Evolutionary conservation across 495 filamentous ascomycete species (phyloP).

Genomic region (Tuber aestivum): DNA sequence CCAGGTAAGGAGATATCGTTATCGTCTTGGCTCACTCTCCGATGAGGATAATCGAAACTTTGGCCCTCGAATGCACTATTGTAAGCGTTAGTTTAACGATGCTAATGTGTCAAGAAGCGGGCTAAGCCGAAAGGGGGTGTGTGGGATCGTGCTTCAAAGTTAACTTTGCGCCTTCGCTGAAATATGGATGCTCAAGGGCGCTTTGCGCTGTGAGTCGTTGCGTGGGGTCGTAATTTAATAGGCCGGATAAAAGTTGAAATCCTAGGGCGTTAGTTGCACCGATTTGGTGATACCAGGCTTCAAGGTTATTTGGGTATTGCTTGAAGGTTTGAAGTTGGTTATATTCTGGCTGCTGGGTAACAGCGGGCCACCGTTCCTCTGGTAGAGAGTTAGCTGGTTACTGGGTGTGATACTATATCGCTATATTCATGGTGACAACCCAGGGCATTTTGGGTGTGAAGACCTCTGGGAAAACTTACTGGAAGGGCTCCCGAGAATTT

Average conservation of each 20-base stretch:
- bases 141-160: conserved; percentile 31
- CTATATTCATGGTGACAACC: neutral
- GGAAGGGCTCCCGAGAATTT: conserved; percentile 83
- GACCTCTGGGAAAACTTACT: conserved; percentile 41
- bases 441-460: neutral
- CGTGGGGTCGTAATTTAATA: conserved; percentile 90
- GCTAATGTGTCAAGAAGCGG: neutral
- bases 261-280: conserved; percentile 53
- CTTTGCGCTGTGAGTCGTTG: conserved; percentile 77
- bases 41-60: conserved; percentile 78
- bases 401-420: neutral
- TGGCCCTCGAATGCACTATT: conserved; percentile 87
- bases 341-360: conserved; percentile 77
- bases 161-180: conserved; percentile 50
- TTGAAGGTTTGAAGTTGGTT: conserved; percentile 56
- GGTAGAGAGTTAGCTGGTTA: neutral
- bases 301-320: conserved; percentile 47
- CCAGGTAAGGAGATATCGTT: conserved; percentile 89
- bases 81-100: conserved; percentile 54
- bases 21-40: conserved; percentile 85
- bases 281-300: conserved; percentile 57
- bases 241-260: conserved; percentile 67
- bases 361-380: conserved; percentile 76
- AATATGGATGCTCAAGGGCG: conserved; percentile 84
- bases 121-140: neutral